phyloP scores from a whole-genome alignment of 768 basidiomycete genomes.

The Hortiboletus campestris region DNA sequence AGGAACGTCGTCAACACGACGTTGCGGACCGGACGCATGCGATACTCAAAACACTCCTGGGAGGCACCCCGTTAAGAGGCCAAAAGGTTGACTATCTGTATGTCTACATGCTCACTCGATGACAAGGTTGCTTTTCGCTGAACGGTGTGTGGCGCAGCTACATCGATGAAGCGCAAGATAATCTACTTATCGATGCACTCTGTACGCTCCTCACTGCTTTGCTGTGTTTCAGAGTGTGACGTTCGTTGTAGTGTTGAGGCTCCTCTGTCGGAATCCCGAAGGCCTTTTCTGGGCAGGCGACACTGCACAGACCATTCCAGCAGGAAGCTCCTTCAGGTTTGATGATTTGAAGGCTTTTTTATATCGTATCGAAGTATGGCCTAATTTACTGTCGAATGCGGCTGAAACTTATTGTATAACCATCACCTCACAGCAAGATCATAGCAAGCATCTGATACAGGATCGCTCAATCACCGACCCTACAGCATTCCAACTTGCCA shows the following conservation, averaged over 20 bases:
- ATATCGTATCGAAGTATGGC: constrained; percentile 55
- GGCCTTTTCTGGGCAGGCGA: constrained; percentile 81
- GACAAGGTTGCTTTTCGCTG: not conserved
- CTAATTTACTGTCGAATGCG: not conserved
- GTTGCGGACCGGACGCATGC: constrained; percentile 62
- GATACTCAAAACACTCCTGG: constrained; percentile 39
- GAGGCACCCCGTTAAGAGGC: constrained; percentile 33
- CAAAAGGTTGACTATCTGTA: constrained; percentile 56
- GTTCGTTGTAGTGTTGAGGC: constrained; percentile 49
- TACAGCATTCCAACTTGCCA: constrained; percentile 52
- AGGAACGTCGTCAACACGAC: constrained; percentile 44
- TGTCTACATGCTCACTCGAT: constrained; percentile 13
- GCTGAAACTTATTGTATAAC: not conserved
- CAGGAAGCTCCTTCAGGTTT: constrained; percentile 71
- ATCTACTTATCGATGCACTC: constrained; percentile 61
- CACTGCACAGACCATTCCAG: constrained; percentile 75
- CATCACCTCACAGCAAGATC: constrained; percentile 20
- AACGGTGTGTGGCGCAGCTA: constrained; percentile 37
- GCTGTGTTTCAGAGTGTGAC: constrained; percentile 6
- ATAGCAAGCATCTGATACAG: constrained; percentile 6
- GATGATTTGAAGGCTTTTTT: constrained; percentile 68
- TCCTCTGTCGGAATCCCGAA: constrained; percentile 59
- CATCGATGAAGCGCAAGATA: constrained; percentile 74
- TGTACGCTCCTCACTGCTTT: constrained; percentile 35
- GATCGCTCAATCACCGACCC: constrained; percentile 26